A percentile compares a stretch with the other conserved stretches of the same genome.
Evolutionary conservation across 768 basidiomycete species (phyloP).

Genomic region (Leccinum imitatum): DNA sequence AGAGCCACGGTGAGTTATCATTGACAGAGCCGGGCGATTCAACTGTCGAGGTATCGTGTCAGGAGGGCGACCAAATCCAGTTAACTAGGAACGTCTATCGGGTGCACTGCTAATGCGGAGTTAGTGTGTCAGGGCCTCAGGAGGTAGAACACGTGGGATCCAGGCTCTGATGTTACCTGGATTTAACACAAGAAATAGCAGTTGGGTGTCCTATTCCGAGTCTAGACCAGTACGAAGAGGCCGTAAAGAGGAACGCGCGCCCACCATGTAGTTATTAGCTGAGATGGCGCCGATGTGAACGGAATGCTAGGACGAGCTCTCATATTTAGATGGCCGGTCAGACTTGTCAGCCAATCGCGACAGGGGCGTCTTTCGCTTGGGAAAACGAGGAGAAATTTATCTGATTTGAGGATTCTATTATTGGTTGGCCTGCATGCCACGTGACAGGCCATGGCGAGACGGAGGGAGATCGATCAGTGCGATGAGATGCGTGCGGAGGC

Average conservation of each 20-base stretch:
- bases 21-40: background rate
- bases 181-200: background rate
- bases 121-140: background rate
- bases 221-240: no score
- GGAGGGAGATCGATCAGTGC: background rate
- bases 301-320: background rate
- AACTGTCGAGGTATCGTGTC: background rate
- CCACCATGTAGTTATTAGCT: background rate
- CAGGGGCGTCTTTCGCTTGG: constrained; percentile 1
- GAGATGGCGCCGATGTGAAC: background rate
- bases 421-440: background rate
- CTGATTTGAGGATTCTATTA: background rate
- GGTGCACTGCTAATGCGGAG: background rate
- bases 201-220: no score
- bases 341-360: background rate
- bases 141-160: background rate
- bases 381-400: background rate
- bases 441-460: background rate
- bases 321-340: background rate
- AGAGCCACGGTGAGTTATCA: background rate
- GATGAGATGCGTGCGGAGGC: background rate
- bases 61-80: no score
- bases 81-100: no score
- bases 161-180: background rate
- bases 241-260: no score